Percentiles rank a stretch among this genome's conserved stretches.
These are phyloP conservation scores for Russula emetica DNA, from an alignment of 768 basidiomycete species.

Conservation along the genomic window DNA sequence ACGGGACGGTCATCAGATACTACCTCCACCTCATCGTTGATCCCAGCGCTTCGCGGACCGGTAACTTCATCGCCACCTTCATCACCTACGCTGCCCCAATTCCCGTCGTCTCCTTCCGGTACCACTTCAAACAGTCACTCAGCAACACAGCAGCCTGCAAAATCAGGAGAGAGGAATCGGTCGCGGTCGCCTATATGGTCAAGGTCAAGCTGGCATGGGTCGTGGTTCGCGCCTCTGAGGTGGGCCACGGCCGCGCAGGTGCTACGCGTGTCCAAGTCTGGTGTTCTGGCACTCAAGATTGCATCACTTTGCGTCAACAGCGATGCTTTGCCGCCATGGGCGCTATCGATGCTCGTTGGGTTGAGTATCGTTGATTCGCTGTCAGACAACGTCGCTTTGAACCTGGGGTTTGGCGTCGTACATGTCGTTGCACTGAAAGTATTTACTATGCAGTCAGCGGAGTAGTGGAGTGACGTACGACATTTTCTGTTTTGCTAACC, in stretches of 20 bases:
- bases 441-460: not conserved
- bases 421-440: slow-evolving; percentile 35
- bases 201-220: not conserved
- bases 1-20: slow-evolving; percentile 14
- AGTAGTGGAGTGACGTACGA: not conserved
- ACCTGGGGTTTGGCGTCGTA: slow-evolving; percentile 38
- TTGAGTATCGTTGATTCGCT: slow-evolving; percentile 46
- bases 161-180: not conserved
- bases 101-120: slow-evolving; percentile 25
- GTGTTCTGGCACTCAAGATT: slow-evolving; percentile 28
- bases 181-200: not conserved
- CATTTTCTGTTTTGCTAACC: not conserved
- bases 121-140: not conserved
- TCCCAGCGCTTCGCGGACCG: slow-evolving; percentile 20
- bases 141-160: not conserved
- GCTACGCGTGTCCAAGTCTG: slow-evolving; percentile 26
- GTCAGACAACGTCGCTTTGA: slow-evolving; percentile 39
- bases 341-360: slow-evolving; percentile 33
- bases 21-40: slow-evolving; percentile 18
- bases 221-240: not conserved
- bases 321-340: slow-evolving; percentile 29
- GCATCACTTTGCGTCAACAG: slow-evolving; percentile 31
- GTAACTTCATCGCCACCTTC: not conserved
- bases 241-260: not conserved
- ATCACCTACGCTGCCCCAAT: slow-evolving; percentile 2